These are phyloP conservation scores for Cercospora canescens DNA, from an alignment of 2,329 filamentous ascomycete species.

Conservation along the genomic window DNA sequence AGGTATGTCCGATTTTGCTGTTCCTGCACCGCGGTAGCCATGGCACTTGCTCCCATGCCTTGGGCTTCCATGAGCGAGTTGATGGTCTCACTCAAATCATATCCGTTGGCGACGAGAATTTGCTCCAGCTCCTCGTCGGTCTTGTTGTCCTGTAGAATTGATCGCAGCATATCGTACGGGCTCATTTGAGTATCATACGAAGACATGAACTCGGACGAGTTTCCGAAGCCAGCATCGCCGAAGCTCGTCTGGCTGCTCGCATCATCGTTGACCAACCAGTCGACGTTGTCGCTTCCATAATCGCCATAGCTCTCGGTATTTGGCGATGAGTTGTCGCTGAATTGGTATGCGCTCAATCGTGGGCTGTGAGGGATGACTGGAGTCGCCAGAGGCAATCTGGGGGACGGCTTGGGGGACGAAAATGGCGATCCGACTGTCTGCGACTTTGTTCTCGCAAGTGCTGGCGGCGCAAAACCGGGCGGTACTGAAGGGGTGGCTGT, in stretches of 20 bases:
- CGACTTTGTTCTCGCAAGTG: slow-evolving; percentile 74
- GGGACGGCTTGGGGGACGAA: slow-evolving; percentile 88
- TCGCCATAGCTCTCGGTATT: slow-evolving; percentile 87
- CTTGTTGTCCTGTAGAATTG: slow-evolving; percentile 84
- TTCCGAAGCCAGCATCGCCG: slow-evolving; percentile 71
- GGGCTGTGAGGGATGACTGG: slow-evolving; percentile 92
- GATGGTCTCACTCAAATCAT: slow-evolving; percentile 90
- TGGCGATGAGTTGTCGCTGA: slow-evolving; percentile 73
- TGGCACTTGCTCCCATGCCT: slow-evolving; percentile 46
- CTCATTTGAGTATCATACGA: slow-evolving; percentile 84
- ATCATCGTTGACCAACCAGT: slow-evolving; percentile 90
- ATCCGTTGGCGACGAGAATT: slow-evolving; percentile 85
- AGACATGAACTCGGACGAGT: slow-evolving; percentile 74
- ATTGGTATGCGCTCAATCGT: slow-evolving; percentile 91
- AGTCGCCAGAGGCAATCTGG: slow-evolving; percentile 83
- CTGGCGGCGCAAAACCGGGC: slow-evolving; percentile 75
- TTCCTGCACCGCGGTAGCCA: slow-evolving; percentile 29
- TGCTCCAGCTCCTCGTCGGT: slow-evolving; percentile 93
- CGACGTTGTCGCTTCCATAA: slow-evolving; percentile 89
- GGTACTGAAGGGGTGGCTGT: slow-evolving; percentile 81
- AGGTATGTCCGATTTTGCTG: slow-evolving; percentile 61
- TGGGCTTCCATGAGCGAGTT: slow-evolving; percentile 81
- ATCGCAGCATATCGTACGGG: slow-evolving; percentile 95
- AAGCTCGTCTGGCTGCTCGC: slow-evolving; percentile 78
- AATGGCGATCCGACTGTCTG: slow-evolving; percentile 78